Conservation (phyloP, 2,329 filamentous ascomycete genomes). For the Calonectria honghensis region DNA sequence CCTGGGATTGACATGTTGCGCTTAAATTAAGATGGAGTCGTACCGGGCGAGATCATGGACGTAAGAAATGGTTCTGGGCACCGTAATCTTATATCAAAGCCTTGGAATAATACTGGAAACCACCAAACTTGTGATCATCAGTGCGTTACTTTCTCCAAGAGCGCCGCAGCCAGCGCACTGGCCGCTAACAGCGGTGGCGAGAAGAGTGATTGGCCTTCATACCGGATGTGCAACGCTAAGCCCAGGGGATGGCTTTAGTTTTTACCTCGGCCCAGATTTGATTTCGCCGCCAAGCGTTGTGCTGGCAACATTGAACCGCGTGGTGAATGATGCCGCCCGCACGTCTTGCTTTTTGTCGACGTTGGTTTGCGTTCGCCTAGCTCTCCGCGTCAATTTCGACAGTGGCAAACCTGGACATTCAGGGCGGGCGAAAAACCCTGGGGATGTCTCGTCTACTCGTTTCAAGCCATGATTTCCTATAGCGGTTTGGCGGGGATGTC, state of each 20-base stretch:
- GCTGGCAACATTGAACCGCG: neutral
- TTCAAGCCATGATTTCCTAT: neutral
- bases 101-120: neutral
- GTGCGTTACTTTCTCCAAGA: neutral
- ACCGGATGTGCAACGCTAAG: neutral
- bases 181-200: neutral
- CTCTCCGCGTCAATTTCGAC: neutral
- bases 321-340: neutral
- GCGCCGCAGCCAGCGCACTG: neutral
- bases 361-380: neutral
- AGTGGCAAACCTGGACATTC: neutral
- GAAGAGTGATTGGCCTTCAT: neutral
- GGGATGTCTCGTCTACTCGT: neutral
- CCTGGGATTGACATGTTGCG: neutral
- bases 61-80: neutral
- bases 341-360: neutral
- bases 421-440: too few species aligned
- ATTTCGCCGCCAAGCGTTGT: neutral
- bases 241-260: neutral
- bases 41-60: neutral
- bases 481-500: neutral
- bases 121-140: neutral
- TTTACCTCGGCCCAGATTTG: neutral
- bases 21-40: neutral
- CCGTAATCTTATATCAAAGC: neutral